Conservation (phyloP, 2,329 filamentous ascomycete species). For the Trichophyton mentagrophytes region DNA sequence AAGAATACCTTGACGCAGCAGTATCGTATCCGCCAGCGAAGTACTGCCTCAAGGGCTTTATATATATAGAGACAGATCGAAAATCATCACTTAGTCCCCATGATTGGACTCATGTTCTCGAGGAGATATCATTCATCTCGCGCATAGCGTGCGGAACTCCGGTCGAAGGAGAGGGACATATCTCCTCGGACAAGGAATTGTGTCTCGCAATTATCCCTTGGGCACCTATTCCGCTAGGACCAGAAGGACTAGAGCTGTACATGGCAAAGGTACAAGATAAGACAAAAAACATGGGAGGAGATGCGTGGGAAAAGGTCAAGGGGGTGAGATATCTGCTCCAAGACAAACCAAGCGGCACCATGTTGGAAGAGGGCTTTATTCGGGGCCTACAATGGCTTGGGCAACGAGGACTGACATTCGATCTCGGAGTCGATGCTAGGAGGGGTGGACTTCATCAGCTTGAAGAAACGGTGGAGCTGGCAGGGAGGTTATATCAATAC, state of each 20-base stretch:
- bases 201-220: constrained; percentile 66
- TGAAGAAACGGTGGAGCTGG: constrained; percentile 58
- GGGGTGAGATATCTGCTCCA: constrained; percentile 79
- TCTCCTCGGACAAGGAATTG: constrained; percentile 37
- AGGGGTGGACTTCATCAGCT: constrained; percentile 62
- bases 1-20: constrained; percentile 46
- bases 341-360: constrained; percentile 55
- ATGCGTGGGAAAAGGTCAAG: constrained; percentile 53
- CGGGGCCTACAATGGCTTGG: constrained; percentile 54
- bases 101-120: constrained; percentile 52
- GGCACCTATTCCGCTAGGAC: constrained; percentile 65
- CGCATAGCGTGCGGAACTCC: constrained; percentile 52
- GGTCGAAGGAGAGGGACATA: constrained; percentile 46
- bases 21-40: constrained; percentile 12
- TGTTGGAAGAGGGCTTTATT: constrained; percentile 52
- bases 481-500: constrained; percentile 40
- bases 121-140: constrained; percentile 58
- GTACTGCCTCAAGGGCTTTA: constrained; percentile 51
- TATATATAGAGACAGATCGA: constrained; percentile 75
- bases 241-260: constrained; percentile 50
- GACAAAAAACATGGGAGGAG: constrained; percentile 32
- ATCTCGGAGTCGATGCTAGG: constrained; percentile 71
- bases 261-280: constrained; percentile 45
- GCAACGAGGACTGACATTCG: constrained; percentile 55
- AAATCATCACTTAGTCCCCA: constrained; percentile 44